phyloP scores from a whole-genome alignment of 2,329 filamentous ascomycete genomes.

The Ophiostoma fasciatum region DNA sequence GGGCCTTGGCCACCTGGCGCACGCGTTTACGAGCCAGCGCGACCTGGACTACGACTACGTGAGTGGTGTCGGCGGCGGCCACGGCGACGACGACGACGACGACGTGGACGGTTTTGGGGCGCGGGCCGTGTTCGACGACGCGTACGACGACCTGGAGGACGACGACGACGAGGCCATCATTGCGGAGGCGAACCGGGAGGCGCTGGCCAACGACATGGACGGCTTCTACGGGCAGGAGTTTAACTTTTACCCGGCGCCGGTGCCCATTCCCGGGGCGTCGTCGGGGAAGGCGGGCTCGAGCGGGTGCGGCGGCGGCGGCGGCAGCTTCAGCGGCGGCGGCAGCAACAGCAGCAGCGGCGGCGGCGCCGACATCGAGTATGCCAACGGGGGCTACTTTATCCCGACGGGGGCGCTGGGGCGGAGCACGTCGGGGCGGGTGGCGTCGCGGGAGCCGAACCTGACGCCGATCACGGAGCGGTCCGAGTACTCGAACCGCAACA shows the following conservation, averaged over 20 bases:
- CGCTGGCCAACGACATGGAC: constrained; percentile 78
- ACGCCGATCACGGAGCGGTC: constrained; percentile 93
- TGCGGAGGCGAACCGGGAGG: constrained; percentile 87
- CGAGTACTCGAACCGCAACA: constrained; percentile 92
- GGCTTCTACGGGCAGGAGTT: constrained; percentile 96
- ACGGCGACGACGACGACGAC: constrained; percentile 48
- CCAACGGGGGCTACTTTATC: constrained; percentile 82
- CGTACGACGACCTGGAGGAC: constrained; percentile 43
- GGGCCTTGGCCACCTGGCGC: constrained; percentile 8
- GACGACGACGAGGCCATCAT: constrained; percentile 83
- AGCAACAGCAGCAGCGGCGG: background rate
- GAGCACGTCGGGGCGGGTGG: constrained; percentile 56
- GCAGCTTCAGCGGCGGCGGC: constrained; percentile 22
- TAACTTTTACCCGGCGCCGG: constrained; percentile 66
- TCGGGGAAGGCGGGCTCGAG: too few species aligned
- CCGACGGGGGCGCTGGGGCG: constrained; percentile 50
- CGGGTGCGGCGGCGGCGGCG: too few species aligned
- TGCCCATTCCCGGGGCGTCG: constrained; percentile 11
- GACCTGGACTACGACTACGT: constrained; percentile 30
- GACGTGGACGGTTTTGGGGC: too few species aligned
- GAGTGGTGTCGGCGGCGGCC: too few species aligned
- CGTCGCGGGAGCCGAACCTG: constrained; percentile 74
- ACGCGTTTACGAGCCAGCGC: constrained; percentile 11
- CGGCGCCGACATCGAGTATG: constrained; percentile 40
- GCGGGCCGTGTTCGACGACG: too few species aligned